Evolutionary conservation across 2,329 filamentous ascomycete genomes (phyloP).

Genomic region (Cladophialophora chaetospira): DNA sequence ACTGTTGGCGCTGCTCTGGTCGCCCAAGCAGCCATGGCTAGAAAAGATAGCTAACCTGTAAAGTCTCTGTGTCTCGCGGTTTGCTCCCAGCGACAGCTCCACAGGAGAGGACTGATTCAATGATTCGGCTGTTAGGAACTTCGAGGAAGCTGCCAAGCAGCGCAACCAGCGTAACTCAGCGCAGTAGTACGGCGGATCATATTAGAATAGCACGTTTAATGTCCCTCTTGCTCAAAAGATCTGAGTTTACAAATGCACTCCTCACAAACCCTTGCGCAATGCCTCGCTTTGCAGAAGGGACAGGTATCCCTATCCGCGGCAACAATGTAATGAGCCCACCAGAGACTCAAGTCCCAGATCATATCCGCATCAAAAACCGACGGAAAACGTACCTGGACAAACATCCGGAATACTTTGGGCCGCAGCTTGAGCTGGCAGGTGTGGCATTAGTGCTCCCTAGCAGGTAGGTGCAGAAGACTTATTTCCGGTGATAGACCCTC

Average conservation of each 20-base stretch:
- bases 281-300: conserved; percentile 23
- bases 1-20: not conserved
- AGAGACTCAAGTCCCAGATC: conserved; percentile 24
- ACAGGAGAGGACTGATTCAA: too few relatives aligned
- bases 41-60: too few relatives aligned
- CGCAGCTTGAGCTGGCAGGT: conserved; percentile 65
- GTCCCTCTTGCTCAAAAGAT: too few relatives aligned
- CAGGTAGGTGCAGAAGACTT: conserved; percentile 3
- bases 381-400: conserved; percentile 73
- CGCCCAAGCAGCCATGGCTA: too few relatives aligned
- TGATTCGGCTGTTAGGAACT: too few relatives aligned
- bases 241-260: too few relatives aligned
- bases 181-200: too few relatives aligned
- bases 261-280: conserved; percentile 1
- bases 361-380: conserved; percentile 69
- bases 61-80: too few relatives aligned
- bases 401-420: conserved; percentile 70
- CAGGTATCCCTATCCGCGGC: conserved; percentile 21
- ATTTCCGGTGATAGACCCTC: conserved; percentile 58
- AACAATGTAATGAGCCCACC: not conserved
- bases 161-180: too few relatives aligned
- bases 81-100: too few relatives aligned
- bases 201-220: too few relatives aligned
- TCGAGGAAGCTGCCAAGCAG: too few relatives aligned
- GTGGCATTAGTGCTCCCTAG: conserved; percentile 37